Evolutionary conservation across 768 basidiomycete species (phyloP), one percentile per base, ranked within the genome.

Genomic region (Mycena latifolia): DNA sequence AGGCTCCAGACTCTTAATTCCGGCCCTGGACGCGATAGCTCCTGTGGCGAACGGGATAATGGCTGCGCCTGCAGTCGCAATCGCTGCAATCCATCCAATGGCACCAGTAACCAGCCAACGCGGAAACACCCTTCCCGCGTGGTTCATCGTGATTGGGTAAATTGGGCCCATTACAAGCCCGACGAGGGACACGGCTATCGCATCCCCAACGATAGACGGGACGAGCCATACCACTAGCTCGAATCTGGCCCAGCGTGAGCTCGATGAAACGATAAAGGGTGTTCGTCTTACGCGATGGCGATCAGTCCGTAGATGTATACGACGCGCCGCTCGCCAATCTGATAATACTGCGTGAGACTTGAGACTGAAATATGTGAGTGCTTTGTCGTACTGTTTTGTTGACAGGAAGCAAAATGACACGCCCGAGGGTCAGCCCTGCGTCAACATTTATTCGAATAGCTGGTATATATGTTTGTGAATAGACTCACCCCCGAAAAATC

Each of bases 1-100:
- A 9, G 89, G 89, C 69, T 89, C 87, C 62, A 91, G 74, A 68
- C 82, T 86, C 62, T 80, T 77, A 45, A 91, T 90, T 0, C 85
- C 92, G 37, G 86, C 83, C 63, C 80, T 87, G 25, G 83, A 82
- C 6, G 92, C 85, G 24, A 93, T 83, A 2, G 88, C 78, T 39
- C 85, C 87, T 0, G 84, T 84, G 64, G 85, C 75, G 73, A 87
- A 88, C 8, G 86, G 87, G 5, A 87, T 61, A 22, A 81, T 73
- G 3, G 86, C 85, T 25, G 83, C 84, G 17, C 87, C 87, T 3
- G 83, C 79, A 55, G 82, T 80, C 0, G 85, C 87, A 41, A 85
- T 77, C 4, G n/a, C 87, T 0, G 85, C 80, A 54, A 87, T 82
- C 85, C 86, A 85, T n/a, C 84, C 84, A 31, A 84, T 81, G 15